Percentiles rank a stretch among this genome's conserved stretches.
Conservation (phyloP, 192 early-diverging fungal genomes). For the Podila horticola region DNA sequence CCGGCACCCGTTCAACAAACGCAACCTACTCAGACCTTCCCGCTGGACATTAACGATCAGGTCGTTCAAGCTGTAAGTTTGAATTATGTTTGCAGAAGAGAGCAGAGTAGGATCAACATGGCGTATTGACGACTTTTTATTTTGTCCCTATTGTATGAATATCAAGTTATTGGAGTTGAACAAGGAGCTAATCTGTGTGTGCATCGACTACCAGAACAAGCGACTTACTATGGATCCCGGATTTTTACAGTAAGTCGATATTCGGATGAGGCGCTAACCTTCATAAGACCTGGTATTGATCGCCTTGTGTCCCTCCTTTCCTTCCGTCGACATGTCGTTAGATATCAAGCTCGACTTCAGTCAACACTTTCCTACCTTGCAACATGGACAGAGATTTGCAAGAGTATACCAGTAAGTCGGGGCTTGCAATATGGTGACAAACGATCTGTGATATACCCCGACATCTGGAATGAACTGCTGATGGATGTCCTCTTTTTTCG, state of each 20-base stretch:
- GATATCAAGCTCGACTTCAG: slow-evolving; percentile 43
- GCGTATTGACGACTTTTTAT: not conserved
- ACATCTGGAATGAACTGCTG: not conserved
- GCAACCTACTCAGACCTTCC: not conserved
- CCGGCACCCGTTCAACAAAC: slow-evolving; percentile 1
- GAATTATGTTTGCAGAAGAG: not conserved
- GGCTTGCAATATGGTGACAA: not conserved
- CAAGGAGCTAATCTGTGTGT: slow-evolving; percentile 44
- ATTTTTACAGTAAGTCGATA: slow-evolving; percentile 23
- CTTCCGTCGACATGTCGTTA: not conserved
- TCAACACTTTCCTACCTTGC: slow-evolving; percentile 40
- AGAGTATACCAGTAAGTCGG: slow-evolving; percentile 21
- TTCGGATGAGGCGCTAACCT: no score
- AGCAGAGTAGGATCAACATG: not conserved
- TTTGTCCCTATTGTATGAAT: not conserved
- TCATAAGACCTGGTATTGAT: not conserved
- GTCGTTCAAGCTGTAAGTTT: slow-evolving; percentile 36
- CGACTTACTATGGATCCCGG: slow-evolving; percentile 21
- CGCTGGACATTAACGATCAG: slow-evolving; percentile 31
- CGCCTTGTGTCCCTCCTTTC: not conserved
- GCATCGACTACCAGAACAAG: slow-evolving; percentile 44
- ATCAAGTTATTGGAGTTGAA: slow-evolving; percentile 35
- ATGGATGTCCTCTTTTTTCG: not conserved
- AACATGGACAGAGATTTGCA: slow-evolving; percentile 46
- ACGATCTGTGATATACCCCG: not conserved